These are phyloP conservation scores for Cotoneaster glaucophyllus DNA, from an alignment of 306 rosid genomes.

Conservation along the genomic window DNA sequence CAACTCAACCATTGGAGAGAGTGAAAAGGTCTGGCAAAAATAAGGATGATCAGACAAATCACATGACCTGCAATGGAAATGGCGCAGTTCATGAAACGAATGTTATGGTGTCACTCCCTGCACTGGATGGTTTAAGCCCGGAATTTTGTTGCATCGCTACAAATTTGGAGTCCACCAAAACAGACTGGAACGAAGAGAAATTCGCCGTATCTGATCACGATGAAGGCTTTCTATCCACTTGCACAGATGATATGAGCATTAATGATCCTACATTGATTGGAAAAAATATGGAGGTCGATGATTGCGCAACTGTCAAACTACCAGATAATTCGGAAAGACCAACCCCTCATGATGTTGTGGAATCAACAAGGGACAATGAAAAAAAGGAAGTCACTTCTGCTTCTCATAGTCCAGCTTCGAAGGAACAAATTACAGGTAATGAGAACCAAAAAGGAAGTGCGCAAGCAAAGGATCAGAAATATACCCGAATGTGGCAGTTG, in stretches of 20 bases:
- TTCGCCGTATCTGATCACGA: not conserved
- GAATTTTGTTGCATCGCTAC: not conserved
- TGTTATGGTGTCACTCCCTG: not conserved
- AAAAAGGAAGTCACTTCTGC: constrained; percentile 20
- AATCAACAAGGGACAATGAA: constrained; percentile 12
- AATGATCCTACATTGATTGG: constrained; percentile 2
- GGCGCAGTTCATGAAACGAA: constrained; percentile 12
- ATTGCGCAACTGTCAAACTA: not conserved
- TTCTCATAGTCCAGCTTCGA: constrained; percentile 14
- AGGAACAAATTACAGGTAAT: constrained; percentile 12
- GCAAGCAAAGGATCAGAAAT: constrained; percentile 46
- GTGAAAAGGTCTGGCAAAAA: constrained; percentile 31
- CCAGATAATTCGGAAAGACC: not conserved
- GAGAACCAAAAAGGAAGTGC: constrained; percentile 15
- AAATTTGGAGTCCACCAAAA: not conserved
- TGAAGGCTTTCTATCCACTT: constrained; percentile 11
- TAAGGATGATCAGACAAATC: constrained; percentile 37
- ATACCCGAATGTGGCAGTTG: constrained; percentile 66
- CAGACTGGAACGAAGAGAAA: not conserved
- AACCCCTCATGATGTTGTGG: constrained; percentile 4
- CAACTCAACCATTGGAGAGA: constrained; percentile 19
- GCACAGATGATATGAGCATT: not conserved
- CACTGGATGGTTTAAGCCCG: not conserved
- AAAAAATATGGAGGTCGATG: not conserved
- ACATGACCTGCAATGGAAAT: constrained; percentile 16